Percentiles rank a stretch among this genome's conserved stretches.
Evolutionary conservation across 768 basidiomycete genomes (phyloP).

Genomic region (Lentinula raphanica): DNA sequence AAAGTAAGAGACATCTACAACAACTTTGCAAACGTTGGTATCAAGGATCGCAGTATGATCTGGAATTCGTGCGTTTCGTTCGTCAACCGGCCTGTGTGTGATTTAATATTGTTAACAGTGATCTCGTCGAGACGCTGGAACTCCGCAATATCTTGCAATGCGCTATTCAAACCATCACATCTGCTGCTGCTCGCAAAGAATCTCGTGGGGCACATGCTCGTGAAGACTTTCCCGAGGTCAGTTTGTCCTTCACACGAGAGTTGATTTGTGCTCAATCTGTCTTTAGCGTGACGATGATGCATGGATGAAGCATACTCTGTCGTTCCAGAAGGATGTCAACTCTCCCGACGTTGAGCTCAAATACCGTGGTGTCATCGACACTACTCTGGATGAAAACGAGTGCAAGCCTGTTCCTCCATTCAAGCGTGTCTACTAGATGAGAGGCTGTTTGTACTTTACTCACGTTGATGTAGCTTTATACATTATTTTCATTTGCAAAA

Average conservation of each 20-base stretch:
- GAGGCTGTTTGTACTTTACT: neutral
- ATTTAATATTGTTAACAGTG: slow-evolving; percentile 43
- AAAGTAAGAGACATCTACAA: slow-evolving; percentile 85
- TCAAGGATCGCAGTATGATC: slow-evolving; percentile 98
- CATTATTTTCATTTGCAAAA: slow-evolving; percentile 1
- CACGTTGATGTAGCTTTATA: neutral
- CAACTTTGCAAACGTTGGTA: slow-evolving; percentile 85
- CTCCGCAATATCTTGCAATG: slow-evolving; percentile 93
- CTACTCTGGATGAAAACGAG: slow-evolving; percentile 91
- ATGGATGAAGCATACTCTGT: slow-evolving; percentile 96
- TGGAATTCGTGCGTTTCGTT: slow-evolving; percentile 84
- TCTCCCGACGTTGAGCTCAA: slow-evolving; percentile 83
- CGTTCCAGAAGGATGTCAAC: slow-evolving; percentile 77
- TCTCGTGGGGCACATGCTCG: slow-evolving; percentile 98
- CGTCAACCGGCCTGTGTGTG: neutral
- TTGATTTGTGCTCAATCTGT: slow-evolving; percentile 5
- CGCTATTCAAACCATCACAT: slow-evolving; percentile 92
- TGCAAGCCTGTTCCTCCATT: slow-evolving; percentile 97
- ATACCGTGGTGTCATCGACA: slow-evolving; percentile 82
- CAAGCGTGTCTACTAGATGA: slow-evolving; percentile 83
- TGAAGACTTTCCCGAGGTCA: slow-evolving; percentile 92
- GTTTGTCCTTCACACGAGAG: slow-evolving; percentile 15
- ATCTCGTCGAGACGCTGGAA: slow-evolving; percentile 95
- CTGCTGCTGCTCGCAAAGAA: slow-evolving; percentile 91
- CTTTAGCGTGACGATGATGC: slow-evolving; percentile 80